A percentile compares a stretch with the other conserved stretches of the same genome.
phyloP scores from a whole-genome alignment of 1,284 basidiomycete species.

The Psilocybe mexicana region DNA sequence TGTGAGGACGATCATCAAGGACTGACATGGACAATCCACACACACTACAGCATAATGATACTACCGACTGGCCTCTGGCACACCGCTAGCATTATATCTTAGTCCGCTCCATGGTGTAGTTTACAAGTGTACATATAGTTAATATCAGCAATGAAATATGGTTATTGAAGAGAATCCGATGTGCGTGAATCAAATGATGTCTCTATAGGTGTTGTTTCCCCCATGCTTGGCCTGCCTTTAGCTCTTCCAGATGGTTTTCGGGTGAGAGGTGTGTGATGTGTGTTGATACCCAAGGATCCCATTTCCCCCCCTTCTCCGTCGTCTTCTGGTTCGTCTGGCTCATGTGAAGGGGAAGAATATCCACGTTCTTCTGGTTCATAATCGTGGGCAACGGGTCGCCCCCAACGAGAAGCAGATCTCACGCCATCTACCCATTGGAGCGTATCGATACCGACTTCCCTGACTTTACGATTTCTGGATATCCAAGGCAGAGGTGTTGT shows the following conservation, averaged over 20 bases:
- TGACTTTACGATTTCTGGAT: conserved; percentile 55
- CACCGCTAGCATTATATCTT: background rate
- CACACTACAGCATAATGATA: background rate
- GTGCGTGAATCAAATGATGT: conserved; percentile 18
- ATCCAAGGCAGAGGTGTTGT: conserved; percentile 27
- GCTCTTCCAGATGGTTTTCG: conserved; percentile 60
- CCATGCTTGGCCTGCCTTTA: conserved; percentile 54
- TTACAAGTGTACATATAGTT: conserved; percentile 10
- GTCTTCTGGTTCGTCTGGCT: conserved; percentile 25
- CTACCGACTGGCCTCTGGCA: background rate
- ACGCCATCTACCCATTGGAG: conserved; percentile 71
- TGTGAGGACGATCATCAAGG: background rate
- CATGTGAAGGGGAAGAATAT: conserved; percentile 20
- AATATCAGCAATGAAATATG: conserved; percentile 6
- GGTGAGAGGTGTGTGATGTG: conserved; percentile 62
- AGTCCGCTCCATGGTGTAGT: conserved; percentile 5
- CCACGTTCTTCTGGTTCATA: conserved; percentile 39
- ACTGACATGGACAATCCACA: background rate
- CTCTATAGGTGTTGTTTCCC: conserved; percentile 42
- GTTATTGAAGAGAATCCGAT: conserved; percentile 13
- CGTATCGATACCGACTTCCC: conserved; percentile 58
- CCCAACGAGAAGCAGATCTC: conserved; percentile 49
- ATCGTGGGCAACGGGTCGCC: conserved; percentile 35
- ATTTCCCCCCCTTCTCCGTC: conserved; percentile 28
- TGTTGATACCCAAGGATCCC: conserved; percentile 36